Evolutionary conservation across 1,284 basidiomycete genomes (phyloP).

Genomic region (Mycena citricolor): DNA sequence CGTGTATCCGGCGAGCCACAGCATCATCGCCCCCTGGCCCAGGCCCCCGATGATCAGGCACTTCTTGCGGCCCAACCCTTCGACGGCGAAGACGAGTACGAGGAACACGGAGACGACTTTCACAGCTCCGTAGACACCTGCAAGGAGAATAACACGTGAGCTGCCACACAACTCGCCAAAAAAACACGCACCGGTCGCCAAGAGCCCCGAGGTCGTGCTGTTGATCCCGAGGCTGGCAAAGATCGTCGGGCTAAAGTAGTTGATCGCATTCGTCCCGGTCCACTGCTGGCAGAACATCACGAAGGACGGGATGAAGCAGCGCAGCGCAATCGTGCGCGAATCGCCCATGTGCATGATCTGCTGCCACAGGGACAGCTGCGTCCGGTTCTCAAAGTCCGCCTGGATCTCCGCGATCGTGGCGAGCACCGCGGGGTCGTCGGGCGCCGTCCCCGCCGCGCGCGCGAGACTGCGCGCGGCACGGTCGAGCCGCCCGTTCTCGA

Average conservation of each 20-base stretch:
- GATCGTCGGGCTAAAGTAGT: conserved; percentile 54
- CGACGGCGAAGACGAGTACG: conserved; percentile 44
- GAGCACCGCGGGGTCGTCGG: conserved; percentile 41
- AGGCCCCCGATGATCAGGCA: conserved; percentile 47
- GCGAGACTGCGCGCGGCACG: conserved; percentile 50
- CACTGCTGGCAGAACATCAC: conserved; percentile 58
- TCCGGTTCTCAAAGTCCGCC: conserved; percentile 46
- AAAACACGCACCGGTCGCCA: conserved; percentile 44
- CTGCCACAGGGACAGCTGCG: conserved; percentile 34
- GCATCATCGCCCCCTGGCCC: conserved; percentile 46
- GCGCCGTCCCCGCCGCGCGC: conserved; percentile 38
- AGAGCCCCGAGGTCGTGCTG: conserved; percentile 48
- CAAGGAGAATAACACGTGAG: neutral
- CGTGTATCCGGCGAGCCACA: conserved; percentile 50
- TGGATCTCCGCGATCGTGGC: conserved; percentile 52
- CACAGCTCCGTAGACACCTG: conserved; percentile 60
- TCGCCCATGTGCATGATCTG: conserved; percentile 47
- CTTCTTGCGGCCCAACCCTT: conserved; percentile 44
- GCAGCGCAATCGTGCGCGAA: conserved; percentile 41
- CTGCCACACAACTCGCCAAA: neutral
- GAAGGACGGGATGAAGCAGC: conserved; percentile 51
- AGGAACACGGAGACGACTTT: conserved; percentile 47
- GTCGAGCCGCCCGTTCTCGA: conserved; percentile 51
- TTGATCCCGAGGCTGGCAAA: conserved; percentile 55
- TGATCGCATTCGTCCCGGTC: conserved; percentile 61